Percentiles rank a stretch among this genome's conserved stretches.
Conservation (phyloP, 2,329 filamentous ascomycete genomes). For the Claviceps purpurea region DNA sequence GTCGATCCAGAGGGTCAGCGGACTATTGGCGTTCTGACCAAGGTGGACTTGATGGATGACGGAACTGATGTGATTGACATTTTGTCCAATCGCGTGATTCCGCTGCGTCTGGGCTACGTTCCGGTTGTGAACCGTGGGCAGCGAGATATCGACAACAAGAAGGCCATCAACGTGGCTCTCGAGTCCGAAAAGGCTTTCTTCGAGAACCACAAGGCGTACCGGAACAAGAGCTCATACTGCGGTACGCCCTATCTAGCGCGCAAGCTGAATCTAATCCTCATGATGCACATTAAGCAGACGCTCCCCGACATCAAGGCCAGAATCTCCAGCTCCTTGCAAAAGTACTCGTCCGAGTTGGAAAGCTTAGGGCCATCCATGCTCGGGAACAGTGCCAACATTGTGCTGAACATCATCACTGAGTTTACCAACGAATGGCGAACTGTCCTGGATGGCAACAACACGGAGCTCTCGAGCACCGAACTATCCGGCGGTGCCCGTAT, state of each 20-base stretch:
- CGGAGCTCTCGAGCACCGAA: constrained; percentile 86
- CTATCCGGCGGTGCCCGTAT: constrained; percentile 95
- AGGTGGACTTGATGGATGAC: constrained; percentile 98
- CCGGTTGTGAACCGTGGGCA: constrained; percentile 97
- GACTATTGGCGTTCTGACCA: constrained; percentile 95
- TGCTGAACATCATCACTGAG: constrained; percentile 97
- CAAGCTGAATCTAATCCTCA: constrained; percentile 95
- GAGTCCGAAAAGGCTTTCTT: constrained; percentile 96
- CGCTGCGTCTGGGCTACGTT: constrained; percentile 84
- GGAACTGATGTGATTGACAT: constrained; percentile 98
- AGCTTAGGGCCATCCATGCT: constrained; percentile 87
- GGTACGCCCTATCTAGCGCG: constrained; percentile 92
- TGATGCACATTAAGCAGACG: constrained; percentile 99
- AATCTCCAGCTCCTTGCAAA: constrained; percentile 85
- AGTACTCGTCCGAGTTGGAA: constrained; percentile 72
- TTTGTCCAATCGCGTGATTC: constrained; percentile 92
- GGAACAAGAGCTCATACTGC: constrained; percentile 97
- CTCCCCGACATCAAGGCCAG: constrained; percentile 96
- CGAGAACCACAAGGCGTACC: constrained; percentile 95
- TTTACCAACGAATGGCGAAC: constrained; percentile 97
- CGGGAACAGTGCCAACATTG: constrained; percentile 89
- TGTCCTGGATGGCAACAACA: constrained; percentile 91
- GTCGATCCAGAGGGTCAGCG: constrained; percentile 95
- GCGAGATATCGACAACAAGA: constrained; percentile 96
- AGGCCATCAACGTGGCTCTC: constrained; percentile 77